Conservation (phyloP, 495 filamentous ascomycete genomes). For the Hypoxylon perforatum region DNA sequence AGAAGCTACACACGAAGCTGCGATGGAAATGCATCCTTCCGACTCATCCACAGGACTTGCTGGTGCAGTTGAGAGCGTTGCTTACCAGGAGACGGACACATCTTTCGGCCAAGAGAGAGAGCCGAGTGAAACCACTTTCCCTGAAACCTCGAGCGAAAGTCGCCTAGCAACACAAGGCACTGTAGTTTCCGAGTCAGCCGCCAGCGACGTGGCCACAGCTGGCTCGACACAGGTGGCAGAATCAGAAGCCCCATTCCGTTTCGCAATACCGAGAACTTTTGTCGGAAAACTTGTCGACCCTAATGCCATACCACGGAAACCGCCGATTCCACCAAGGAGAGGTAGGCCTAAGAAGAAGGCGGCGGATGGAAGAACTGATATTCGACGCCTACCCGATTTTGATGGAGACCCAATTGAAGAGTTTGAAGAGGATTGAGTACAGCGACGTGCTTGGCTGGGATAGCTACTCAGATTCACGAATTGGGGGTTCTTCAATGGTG, state of each 20-base stretch:
- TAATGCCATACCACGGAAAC: not conserved
- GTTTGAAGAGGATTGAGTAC: slow-evolving; percentile 45
- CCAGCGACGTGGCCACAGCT: slow-evolving; percentile 38
- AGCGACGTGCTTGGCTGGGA: slow-evolving; percentile 1
- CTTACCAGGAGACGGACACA: slow-evolving; percentile 15
- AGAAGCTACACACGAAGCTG: slow-evolving; percentile 52
- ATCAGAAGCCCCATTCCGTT: slow-evolving; percentile 44
- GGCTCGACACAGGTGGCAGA: slow-evolving; percentile 34
- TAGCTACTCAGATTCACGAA: not conserved
- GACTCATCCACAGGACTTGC: slow-evolving; percentile 18
- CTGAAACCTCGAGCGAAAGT: slow-evolving; percentile 34
- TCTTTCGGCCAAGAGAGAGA: not conserved
- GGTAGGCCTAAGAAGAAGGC: slow-evolving; percentile 48
- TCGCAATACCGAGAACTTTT: slow-evolving; percentile 54
- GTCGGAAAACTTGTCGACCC: slow-evolving; percentile 47
- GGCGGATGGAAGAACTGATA: slow-evolving; percentile 53
- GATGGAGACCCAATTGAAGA: slow-evolving; percentile 59
- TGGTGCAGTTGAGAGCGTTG: slow-evolving; percentile 13
- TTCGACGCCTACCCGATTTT: slow-evolving; percentile 55
- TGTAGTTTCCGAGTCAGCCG: slow-evolving; percentile 38
- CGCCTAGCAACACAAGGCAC: slow-evolving; percentile 33
- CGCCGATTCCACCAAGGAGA: slow-evolving; percentile 28
- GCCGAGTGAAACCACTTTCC: slow-evolving; percentile 13
- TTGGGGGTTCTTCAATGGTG: not conserved
- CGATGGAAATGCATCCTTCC: slow-evolving; percentile 41